These are phyloP conservation scores for Leersia perrieri DNA, from an alignment of 176 grass and related monocot genomes.

Conservation along the genomic window DNA sequence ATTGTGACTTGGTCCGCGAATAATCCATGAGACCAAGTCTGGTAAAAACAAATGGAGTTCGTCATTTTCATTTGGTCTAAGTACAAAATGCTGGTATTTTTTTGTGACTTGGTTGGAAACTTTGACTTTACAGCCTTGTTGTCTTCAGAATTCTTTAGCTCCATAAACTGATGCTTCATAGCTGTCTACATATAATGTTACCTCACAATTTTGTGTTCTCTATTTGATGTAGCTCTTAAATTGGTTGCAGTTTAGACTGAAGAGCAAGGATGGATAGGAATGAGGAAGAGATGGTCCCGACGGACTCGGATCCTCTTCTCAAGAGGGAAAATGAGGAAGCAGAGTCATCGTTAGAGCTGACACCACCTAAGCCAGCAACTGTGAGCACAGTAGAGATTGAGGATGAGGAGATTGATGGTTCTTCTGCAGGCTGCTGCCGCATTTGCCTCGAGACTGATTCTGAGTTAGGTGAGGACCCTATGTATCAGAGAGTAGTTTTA, in stretches of 20 bases:
- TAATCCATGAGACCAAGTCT: background rate
- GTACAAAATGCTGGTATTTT: background rate
- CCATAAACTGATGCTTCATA: background rate
- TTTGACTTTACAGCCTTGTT: background rate
- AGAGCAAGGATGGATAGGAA: constrained; percentile 34
- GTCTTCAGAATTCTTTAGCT: background rate
- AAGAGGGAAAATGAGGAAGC: constrained; percentile 23
- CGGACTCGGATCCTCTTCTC: constrained; percentile 55
- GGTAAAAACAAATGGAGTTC: background rate
- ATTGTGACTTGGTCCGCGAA: background rate
- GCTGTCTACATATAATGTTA: constrained; percentile 7
- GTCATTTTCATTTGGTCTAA: background rate
- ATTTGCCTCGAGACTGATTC: constrained; percentile 87
- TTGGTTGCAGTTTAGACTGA: constrained; percentile 3
- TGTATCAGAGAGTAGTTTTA: background rate
- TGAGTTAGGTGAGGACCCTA: constrained; percentile 51
- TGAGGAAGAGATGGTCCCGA: constrained; percentile 25
- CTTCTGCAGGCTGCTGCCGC: constrained; percentile 75
- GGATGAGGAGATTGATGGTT: constrained; percentile 70
- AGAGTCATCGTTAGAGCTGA: constrained; percentile 9
- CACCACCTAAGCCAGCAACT: constrained; percentile 22
- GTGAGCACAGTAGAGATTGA: constrained; percentile 51
- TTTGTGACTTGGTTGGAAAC: background rate
- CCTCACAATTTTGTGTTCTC: constrained; percentile 3
- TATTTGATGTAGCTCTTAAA: background rate